Conservation (phyloP, 148 eudicot genomes). For the Drosera capensis region DNA sequence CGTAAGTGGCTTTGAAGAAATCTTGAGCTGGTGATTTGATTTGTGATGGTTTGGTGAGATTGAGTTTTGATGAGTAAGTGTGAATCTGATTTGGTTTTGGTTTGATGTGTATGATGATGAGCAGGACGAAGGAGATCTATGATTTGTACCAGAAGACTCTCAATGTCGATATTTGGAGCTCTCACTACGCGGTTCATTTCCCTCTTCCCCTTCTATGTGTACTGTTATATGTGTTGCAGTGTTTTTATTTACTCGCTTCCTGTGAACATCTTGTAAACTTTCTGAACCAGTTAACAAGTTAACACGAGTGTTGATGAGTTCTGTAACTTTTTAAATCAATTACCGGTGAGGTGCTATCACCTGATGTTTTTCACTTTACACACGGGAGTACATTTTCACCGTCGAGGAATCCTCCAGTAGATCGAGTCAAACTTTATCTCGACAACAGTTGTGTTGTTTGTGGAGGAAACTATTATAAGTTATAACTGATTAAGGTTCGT, state of each 20-base stretch:
- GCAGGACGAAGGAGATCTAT: conserved; percentile 46
- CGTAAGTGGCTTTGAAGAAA: conserved; percentile 23
- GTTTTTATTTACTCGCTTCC: too few species aligned
- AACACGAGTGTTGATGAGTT: too few species aligned
- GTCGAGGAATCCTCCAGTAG: too few species aligned
- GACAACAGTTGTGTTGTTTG: too few species aligned
- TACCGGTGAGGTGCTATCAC: too few species aligned
- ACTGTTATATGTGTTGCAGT: neutral
- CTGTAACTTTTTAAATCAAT: too few species aligned
- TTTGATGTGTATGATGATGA: neutral
- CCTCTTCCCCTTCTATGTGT: neutral
- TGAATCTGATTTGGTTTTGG: neutral
- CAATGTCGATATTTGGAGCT: conserved; percentile 56
- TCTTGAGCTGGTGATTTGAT: neutral
- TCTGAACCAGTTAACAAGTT: too few species aligned
- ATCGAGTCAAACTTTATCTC: too few species aligned
- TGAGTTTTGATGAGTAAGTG: neutral
- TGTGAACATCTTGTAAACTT: too few species aligned
- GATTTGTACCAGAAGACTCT: conserved; percentile 47
- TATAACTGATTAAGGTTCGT: neutral
- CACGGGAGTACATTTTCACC: too few species aligned
- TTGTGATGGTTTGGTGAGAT: neutral
- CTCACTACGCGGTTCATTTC: conserved; percentile 51
- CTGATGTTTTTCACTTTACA: too few species aligned
- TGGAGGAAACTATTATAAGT: too few species aligned